phyloP scores from a whole-genome alignment of 495 filamentous ascomycete species.

The Wilcoxina mikolae region DNA sequence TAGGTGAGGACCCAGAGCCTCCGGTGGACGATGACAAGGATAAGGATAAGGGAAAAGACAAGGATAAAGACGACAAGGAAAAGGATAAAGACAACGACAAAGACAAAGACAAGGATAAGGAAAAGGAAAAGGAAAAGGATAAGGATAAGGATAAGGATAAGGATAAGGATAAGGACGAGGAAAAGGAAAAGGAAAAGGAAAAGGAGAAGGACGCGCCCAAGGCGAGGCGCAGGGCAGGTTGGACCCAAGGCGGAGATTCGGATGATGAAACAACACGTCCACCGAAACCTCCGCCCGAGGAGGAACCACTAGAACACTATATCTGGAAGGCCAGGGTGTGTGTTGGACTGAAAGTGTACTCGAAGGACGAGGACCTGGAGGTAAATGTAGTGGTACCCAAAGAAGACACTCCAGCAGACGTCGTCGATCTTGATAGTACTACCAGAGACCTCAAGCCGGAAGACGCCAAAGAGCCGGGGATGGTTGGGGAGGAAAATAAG shows the following conservation, averaged over 20 bases:
- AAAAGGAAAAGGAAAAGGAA: conserved; percentile 1
- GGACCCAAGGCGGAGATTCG: neutral
- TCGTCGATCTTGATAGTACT: conserved; percentile 18
- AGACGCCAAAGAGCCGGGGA: neutral
- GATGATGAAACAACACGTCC: neutral
- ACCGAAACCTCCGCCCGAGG: conserved; percentile 1
- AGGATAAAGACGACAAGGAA: conserved; percentile 36
- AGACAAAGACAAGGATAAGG: no score
- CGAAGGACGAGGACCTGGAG: conserved; percentile 14
- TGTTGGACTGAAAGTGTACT: conserved; percentile 21
- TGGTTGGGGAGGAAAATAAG: neutral
- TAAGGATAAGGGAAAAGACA: conserved; percentile 35
- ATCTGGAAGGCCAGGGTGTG: conserved; percentile 22
- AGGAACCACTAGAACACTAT: conserved; percentile 1
- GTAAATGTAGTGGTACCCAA: conserved; percentile 11
- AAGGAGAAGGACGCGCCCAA: neutral
- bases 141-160: no score
- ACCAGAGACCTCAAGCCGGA: neutral
- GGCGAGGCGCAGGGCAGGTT: neutral
- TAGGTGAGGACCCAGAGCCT: neutral
- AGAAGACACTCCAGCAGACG: conserved; percentile 6
- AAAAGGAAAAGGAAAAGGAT: conserved; percentile 6
- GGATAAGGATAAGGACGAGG: no score
- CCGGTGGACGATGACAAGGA: no score
- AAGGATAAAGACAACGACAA: no score